Evolutionary conservation across 176 grass and related monocot genomes (phyloP).

Genomic region (Carex kokanica): DNA sequence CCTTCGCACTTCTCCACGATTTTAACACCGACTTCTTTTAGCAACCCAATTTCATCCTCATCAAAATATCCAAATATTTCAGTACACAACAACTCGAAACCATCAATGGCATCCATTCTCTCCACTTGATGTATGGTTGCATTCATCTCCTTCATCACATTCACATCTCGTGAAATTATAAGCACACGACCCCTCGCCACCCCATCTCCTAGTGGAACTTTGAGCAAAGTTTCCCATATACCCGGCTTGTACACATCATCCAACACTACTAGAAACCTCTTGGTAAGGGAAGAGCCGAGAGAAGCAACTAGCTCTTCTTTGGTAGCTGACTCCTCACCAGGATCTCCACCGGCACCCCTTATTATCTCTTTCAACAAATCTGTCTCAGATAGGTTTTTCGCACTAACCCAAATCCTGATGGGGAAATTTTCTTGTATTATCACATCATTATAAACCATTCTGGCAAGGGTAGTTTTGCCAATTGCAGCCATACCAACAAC

Average conservation of each 20-base stretch:
- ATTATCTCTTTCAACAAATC: conserved; percentile 60
- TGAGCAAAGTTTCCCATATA: conserved; percentile 63
- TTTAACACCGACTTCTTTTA: conserved; percentile 58
- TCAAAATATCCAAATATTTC: conserved; percentile 29
- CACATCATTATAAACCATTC: conserved; percentile 51
- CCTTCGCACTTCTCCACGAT: conserved; percentile 61
- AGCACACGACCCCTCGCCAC: conserved; percentile 50
- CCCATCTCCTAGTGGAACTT: conserved; percentile 49
- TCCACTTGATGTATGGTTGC: conserved; percentile 45
- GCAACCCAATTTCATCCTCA: conserved; percentile 27
- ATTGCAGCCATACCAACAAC: conserved; percentile 57
- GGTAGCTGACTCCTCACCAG: conserved; percentile 23
- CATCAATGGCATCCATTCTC: conserved; percentile 42
- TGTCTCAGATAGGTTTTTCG: conserved; percentile 42
- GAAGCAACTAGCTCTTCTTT: conserved; percentile 45
- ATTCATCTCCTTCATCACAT: conserved; percentile 45
- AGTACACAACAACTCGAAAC: conserved; percentile 44
- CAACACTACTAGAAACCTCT: conserved; percentile 63
- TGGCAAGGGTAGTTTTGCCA: conserved; percentile 70
- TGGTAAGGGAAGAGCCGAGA: conserved; percentile 43
- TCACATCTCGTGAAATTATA: conserved; percentile 41
- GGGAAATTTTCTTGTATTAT: conserved; percentile 53
- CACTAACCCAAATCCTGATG: conserved; percentile 53
- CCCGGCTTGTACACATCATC: conserved; percentile 58
- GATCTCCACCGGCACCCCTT: conserved; percentile 26